phyloP scores from a whole-genome alignment of 495 filamentous ascomycete genomes.

The Talaromyces ruber region DNA sequence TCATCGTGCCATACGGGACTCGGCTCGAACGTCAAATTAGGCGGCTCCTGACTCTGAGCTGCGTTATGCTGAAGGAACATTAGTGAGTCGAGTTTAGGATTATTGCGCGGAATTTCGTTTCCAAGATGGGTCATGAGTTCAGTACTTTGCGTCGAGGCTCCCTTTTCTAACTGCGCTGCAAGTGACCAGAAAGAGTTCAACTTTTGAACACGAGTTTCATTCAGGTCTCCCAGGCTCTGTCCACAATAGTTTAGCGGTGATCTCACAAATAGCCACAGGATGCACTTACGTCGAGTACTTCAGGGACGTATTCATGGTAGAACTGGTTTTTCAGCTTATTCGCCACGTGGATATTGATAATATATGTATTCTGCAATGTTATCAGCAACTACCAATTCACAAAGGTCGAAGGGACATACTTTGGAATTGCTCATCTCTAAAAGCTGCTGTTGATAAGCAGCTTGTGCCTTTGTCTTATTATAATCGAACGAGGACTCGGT shows the following conservation, averaged over 20 bases:
- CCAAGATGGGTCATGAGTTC: slow-evolving; percentile 61
- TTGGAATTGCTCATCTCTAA: slow-evolving; percentile 95
- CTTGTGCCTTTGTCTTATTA: slow-evolving; percentile 73
- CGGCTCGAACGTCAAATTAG: slow-evolving; percentile 80
- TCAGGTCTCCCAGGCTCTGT: slow-evolving; percentile 76
- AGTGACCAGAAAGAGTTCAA: slow-evolving; percentile 80
- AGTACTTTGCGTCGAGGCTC: slow-evolving; percentile 60
- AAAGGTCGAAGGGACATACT: slow-evolving; percentile 24
- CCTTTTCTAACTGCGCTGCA: slow-evolving; percentile 68
- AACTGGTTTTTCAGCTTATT: slow-evolving; percentile 96
- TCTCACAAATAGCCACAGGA: slow-evolving; percentile 5
- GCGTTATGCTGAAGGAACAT: slow-evolving; percentile 97
- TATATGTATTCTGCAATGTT: slow-evolving; percentile 69
- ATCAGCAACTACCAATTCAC: slow-evolving; percentile 6
- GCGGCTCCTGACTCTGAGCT: slow-evolving; percentile 68
- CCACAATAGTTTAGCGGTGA: neutral
- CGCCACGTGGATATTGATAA: slow-evolving; percentile 89
- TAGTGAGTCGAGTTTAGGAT: slow-evolving; percentile 81
- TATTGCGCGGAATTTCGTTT: slow-evolving; percentile 79
- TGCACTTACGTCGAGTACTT: slow-evolving; percentile 72
- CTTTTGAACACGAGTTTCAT: slow-evolving; percentile 74
- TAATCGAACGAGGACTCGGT: slow-evolving; percentile 83
- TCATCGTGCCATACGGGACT: slow-evolving; percentile 98
- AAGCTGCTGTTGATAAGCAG: slow-evolving; percentile 80
- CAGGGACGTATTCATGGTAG: slow-evolving; percentile 93